Percentiles rank a stretch among this genome's conserved stretches.
Evolutionary conservation across 177 flowering plant species (phyloP).

Genomic region (Vitis hybrid): DNA sequence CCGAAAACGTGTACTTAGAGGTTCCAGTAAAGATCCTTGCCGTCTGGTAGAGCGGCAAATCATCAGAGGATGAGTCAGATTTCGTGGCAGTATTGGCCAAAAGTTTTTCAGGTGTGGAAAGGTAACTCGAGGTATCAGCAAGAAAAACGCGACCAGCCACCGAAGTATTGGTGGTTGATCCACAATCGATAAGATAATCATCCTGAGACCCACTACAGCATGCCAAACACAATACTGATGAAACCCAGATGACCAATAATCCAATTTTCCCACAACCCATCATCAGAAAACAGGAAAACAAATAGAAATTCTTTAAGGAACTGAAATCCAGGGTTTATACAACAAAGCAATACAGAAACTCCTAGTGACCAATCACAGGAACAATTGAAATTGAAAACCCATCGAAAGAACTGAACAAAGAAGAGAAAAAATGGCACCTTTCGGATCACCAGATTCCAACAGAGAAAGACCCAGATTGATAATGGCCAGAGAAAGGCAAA

Average conservation of each 20-base stretch:
- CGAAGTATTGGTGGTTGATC: conserved; percentile 44
- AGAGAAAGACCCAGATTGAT: neutral
- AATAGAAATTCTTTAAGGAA: neutral
- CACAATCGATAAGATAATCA: conserved; percentile 59
- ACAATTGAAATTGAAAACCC: conserved; percentile 11
- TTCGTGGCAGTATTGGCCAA: conserved; percentile 29
- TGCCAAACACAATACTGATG: conserved; percentile 22
- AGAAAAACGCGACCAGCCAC: conserved; percentile 39
- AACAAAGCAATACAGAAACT: conserved; percentile 7
- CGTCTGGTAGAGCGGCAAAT: conserved; percentile 38
- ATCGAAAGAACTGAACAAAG: conserved; percentile 13
- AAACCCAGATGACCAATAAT: conserved; percentile 26
- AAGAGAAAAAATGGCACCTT: conserved; percentile 26
- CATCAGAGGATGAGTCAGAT: conserved; percentile 25
- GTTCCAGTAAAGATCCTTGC: conserved; percentile 49
- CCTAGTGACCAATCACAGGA: neutral
- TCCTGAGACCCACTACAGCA: conserved; percentile 45
- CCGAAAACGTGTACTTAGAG: conserved; percentile 45
- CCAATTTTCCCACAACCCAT: conserved; percentile 23
- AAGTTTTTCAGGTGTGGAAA: conserved; percentile 39
- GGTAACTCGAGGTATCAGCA: conserved; percentile 41
- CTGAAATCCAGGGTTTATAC: conserved; percentile 10
- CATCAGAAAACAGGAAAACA: conserved; percentile 13
- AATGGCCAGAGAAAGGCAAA: conserved; percentile 1
- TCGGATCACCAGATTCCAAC: conserved; percentile 7